Base-by-base conservation (phyloP, 768 basidiomycete species). In the Tylopilus sp. region DNA sequence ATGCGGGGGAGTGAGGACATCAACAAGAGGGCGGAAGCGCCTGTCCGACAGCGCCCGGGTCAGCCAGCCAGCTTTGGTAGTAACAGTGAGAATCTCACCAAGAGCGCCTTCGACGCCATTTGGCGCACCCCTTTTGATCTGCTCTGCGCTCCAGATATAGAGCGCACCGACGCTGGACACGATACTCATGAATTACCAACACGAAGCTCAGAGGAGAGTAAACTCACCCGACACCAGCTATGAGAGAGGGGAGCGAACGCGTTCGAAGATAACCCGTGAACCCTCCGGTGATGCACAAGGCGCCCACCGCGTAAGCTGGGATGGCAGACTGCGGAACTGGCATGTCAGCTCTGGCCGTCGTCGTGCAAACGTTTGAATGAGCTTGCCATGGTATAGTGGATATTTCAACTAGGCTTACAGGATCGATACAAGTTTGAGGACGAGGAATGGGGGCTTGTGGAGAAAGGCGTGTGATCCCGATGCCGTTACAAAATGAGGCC, bases 101-200 rank as follows among this genome's bases (percentile, higher is more conserved):
- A 92, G 76, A 34, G 90, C 91, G 28, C 77, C 82, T 64, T 92
- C 87, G 49, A 91, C 71, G n/a, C 91, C 88, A 57, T 87, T 84
- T 3, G 80, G 64, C 13, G 82, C 79, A 33, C 88, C 86, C 64
- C 80, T 88, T 55, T 84, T 83, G 58, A 93, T 87, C 63, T 75
- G 77, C 55, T 89, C 80, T 33, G 85, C 90, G 51, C 88, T 86
- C 81, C 84, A 92, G 24, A 91, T 75, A 69, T 88, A 93, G 44
- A 91, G 76, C 17, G 81, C 72, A 54, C 90, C 91, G 42, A 93
- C 89, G 60, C 89, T 90, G 29, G 21, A 53, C 56, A 1, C 8
- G 26, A 29, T 26, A 40, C 22, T 40, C 19, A 47, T 54, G 57
- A 53, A 31, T 16, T 24, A 14, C 28, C 24, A 28, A 16, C 16